phyloP scores from a whole-genome alignment of 2,329 filamentous ascomycete genomes.

The Aspergillus sp. region DNA sequence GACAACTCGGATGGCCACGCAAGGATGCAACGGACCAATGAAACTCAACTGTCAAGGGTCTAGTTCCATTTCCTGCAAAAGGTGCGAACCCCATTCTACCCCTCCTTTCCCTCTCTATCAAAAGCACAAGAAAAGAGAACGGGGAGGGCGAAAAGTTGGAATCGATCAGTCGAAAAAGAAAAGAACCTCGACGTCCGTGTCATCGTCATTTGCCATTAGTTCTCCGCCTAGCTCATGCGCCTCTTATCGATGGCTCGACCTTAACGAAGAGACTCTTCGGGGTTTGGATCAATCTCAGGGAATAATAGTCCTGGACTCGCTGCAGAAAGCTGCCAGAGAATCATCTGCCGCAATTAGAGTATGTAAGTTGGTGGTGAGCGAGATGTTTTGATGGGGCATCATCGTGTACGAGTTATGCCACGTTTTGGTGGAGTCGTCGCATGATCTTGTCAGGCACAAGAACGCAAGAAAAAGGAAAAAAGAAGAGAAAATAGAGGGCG shows the following conservation, averaged over 20 bases:
- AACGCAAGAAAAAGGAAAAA: constrained; percentile 7
- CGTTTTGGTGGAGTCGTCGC: constrained; percentile 22
- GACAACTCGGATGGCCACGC: constrained; percentile 19
- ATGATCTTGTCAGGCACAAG: constrained; percentile 9
- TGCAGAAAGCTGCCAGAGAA: constrained; percentile 20
- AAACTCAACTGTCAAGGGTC: constrained; percentile 18
- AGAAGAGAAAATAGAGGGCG: constrained; percentile 4
- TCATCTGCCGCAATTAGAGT: constrained; percentile 16
- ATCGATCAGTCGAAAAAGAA: constrained; percentile 9
- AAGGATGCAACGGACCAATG: constrained; percentile 25
- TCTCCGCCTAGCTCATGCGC: neutral
- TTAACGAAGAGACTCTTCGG: neutral
- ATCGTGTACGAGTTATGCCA: constrained; percentile 20
- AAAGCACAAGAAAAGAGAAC: constrained; percentile 6
- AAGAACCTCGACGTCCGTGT: neutral
- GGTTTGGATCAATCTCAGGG: neutral
- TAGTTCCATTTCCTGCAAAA: constrained; percentile 20
- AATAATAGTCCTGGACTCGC: neutral
- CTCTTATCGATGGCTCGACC: neutral
- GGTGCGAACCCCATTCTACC: constrained; percentile 12
- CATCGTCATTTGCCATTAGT: neutral
- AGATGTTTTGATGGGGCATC: neutral
- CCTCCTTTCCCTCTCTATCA: constrained; percentile 5
- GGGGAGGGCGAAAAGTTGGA: constrained; percentile 1
- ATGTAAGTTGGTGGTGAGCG: constrained; percentile 7